Evolutionary conservation across 305 asterid species (phyloP).

Genomic region (Galium porrigens): DNA sequence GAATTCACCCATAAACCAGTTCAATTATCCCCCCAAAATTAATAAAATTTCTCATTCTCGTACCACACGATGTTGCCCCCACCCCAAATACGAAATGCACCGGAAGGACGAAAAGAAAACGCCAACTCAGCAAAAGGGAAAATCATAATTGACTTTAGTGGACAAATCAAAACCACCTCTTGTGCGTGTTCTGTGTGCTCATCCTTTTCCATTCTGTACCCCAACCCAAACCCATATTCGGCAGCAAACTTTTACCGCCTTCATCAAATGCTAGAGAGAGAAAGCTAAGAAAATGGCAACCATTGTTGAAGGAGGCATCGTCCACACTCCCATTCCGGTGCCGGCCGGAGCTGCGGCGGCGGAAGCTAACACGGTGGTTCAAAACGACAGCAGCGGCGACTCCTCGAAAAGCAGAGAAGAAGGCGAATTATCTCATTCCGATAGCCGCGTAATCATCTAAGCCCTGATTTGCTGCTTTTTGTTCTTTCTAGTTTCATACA

Average conservation of each 20-base stretch:
- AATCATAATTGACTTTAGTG: background rate
- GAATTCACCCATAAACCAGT: no score
- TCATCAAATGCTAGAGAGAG: background rate
- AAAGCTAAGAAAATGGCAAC: background rate
- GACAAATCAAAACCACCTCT: background rate
- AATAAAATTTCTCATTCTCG: no score
- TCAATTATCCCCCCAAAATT: no score
- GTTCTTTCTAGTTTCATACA: background rate
- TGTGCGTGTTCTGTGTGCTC: background rate
- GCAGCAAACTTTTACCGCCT: background rate
- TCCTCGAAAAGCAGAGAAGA: slow-evolving; percentile 26
- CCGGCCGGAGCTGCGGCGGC: background rate
- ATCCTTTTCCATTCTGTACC: background rate
- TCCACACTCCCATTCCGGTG: background rate
- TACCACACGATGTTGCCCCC: no score
- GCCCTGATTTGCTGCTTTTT: slow-evolving; percentile 9
- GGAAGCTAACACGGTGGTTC: background rate
- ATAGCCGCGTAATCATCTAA: slow-evolving; percentile 15
- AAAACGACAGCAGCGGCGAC: background rate
- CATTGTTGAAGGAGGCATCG: background rate
- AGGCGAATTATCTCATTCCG: slow-evolving; percentile 34
- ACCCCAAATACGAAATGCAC: no score
- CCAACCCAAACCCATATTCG: background rate
- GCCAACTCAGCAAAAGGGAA: slow-evolving; percentile 1
- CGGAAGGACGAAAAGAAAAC: background rate